A percentile compares a stretch with the other conserved stretches of the same genome.
phyloP scores from a whole-genome alignment of 345 rosid species.

The Crucihimalaya himalaica region DNA sequence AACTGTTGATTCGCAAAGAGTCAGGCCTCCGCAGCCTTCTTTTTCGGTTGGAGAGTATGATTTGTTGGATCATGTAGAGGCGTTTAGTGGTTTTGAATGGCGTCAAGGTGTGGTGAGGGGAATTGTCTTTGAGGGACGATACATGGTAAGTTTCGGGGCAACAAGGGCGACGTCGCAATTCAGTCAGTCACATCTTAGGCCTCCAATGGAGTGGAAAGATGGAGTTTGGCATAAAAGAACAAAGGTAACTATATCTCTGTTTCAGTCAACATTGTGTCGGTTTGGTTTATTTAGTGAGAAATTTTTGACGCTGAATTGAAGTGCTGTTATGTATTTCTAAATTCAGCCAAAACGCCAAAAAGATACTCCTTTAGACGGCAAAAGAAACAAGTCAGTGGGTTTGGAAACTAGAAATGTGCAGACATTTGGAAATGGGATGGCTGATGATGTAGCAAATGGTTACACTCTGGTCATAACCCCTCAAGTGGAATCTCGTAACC shows the following conservation, averaged over 20 bases:
- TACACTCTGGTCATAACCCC: neutral
- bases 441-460: conserved; percentile 36
- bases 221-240: neutral
- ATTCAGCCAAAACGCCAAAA: neutral
- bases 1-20: neutral
- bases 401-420: neutral
- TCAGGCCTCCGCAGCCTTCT: neutral
- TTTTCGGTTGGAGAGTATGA: neutral
- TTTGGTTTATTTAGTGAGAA: neutral
- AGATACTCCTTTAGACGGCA: neutral
- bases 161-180: neutral
- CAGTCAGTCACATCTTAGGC: neutral
- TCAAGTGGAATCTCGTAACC: neutral
- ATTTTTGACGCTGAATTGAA: neutral
- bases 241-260: neutral
- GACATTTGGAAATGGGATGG: conserved; percentile 35
- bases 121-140: neutral
- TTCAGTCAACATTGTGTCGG: neutral
- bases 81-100: neutral
- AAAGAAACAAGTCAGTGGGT: neutral
- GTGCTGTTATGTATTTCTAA: neutral
- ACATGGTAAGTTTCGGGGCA: neutral
- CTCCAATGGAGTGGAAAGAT: neutral
- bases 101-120: neutral
- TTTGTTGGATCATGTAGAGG: neutral